Evolutionary conservation across 75 land plant genomes (phyloP).

Genomic region (Selaginella tamariscina): DNA sequence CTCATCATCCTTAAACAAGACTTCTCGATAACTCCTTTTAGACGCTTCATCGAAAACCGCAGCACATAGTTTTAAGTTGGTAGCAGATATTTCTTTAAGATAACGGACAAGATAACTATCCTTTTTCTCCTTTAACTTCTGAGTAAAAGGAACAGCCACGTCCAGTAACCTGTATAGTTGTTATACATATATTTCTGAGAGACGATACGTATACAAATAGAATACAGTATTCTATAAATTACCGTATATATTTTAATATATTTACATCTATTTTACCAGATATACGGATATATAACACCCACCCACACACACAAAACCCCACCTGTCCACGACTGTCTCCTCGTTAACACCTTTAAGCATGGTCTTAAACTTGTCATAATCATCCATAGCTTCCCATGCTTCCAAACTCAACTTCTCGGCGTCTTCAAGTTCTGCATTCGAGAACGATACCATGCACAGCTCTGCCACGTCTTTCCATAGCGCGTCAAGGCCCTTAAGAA

Average conservation of each 20-base stretch:
- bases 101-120: conserved; percentile 48
- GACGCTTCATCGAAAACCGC: conserved; percentile 63
- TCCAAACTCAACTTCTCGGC: conserved; percentile 32
- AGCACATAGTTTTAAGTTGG: conserved; percentile 54
- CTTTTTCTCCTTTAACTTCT: conserved; percentile 13
- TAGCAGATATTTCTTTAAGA: conserved; percentile 59
- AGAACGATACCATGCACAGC: conserved; percentile 53
- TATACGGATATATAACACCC: too few relatives aligned
- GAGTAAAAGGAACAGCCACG: conserved; percentile 68
- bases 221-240: too few relatives aligned
- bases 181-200: too few relatives aligned
- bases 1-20: conserved; percentile 49
- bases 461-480: conserved; percentile 51
- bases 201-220: too few relatives aligned
- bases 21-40: conserved; percentile 22
- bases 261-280: too few relatives aligned
- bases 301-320: too few relatives aligned
- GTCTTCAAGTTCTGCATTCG: conserved; percentile 18
- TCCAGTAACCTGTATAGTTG: too few relatives aligned
- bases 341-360: conserved; percentile 59
- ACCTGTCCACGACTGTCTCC: conserved; percentile 44
- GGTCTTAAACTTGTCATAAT: conserved; percentile 71
- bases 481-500: conserved; percentile 41
- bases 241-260: too few relatives aligned
- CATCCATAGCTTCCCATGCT: conserved; percentile 57